Percentiles rank a stretch among this genome's conserved stretches.
phyloP scores from a whole-genome alignment of 1,284 basidiomycete genomes.

The Hypsizygus ulmarius region DNA sequence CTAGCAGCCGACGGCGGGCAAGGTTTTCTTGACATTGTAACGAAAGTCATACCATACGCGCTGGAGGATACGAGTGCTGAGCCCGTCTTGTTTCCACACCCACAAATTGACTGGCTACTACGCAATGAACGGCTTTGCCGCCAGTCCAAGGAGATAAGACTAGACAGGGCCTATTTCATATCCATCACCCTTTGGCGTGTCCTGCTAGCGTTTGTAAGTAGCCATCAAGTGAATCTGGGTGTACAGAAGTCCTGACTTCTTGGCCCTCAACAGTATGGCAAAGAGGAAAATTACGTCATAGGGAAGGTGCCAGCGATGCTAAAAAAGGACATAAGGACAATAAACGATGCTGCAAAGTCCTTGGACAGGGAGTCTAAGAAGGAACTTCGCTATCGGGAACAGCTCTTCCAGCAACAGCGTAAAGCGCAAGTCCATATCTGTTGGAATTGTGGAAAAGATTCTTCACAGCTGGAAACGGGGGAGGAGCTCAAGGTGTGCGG shows the following conservation, averaged over 20 bases:
- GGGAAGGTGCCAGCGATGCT: no score
- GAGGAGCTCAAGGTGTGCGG: no score
- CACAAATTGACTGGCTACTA: conserved; percentile 2
- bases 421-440: neutral
- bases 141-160: neutral
- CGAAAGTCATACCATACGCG: conserved; percentile 1
- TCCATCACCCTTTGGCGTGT: conserved; percentile 3
- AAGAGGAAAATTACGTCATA: no score
- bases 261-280: no score
- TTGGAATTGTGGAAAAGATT: neutral
- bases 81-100: neutral
- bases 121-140: neutral
- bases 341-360: no score
- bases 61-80: neutral
- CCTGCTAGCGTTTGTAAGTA: conserved; percentile 6
- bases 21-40: neutral
- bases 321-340: no score
- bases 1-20: conserved; percentile 2
- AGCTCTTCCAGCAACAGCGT: neutral
- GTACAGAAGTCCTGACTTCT: no score
- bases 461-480: no score
- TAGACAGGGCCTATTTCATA: conserved; percentile 7
- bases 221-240: no score
- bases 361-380: no score
- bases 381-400: neutral